Conservation (phyloP, 352 stramenopile genomes). For the Globisporangium yorkense region DNA sequence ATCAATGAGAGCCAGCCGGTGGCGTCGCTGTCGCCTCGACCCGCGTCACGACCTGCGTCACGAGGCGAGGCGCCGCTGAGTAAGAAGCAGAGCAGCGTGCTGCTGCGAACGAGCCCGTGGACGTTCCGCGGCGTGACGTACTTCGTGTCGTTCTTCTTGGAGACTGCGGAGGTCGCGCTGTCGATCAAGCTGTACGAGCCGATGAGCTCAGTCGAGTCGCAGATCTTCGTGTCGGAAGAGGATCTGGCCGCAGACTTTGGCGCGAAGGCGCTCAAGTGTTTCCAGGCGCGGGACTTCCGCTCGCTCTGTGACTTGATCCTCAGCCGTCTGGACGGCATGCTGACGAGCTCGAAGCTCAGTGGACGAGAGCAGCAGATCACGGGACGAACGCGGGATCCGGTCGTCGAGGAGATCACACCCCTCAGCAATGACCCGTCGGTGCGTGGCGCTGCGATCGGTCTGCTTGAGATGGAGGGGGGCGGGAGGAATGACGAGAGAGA, state of each 20-base stretch:
- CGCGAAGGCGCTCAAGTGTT: constrained; percentile 24
- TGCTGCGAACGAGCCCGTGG: constrained; percentile 64
- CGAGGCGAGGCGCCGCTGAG: neutral
- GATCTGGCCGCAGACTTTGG: constrained; percentile 62
- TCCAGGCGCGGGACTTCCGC: constrained; percentile 41
- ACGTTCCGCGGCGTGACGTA: constrained; percentile 61
- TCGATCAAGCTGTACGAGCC: constrained; percentile 76
- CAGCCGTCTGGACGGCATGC: constrained; percentile 47
- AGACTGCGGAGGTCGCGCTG: constrained; percentile 27
- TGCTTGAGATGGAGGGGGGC: constrained; percentile 6
- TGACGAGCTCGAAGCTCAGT: constrained; percentile 16
- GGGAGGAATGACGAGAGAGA: constrained; percentile 1
- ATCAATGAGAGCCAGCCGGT: constrained; percentile 71
- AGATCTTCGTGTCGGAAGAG: constrained; percentile 51
- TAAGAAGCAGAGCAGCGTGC: constrained; percentile 16
- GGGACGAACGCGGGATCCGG: neutral
- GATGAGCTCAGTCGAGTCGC: constrained; percentile 70
- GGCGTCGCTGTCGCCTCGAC: constrained; percentile 14
- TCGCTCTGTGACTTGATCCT: constrained; percentile 60
- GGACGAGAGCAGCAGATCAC: neutral
- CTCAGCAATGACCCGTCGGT: neutral
- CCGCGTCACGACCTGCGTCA: constrained; percentile 8
- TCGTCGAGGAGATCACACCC: neutral
- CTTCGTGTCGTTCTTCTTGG: constrained; percentile 77
- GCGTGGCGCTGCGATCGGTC: constrained; percentile 1